phyloP scores from a whole-genome alignment of 768 basidiomycete species.

The Myochromella boudieri region DNA sequence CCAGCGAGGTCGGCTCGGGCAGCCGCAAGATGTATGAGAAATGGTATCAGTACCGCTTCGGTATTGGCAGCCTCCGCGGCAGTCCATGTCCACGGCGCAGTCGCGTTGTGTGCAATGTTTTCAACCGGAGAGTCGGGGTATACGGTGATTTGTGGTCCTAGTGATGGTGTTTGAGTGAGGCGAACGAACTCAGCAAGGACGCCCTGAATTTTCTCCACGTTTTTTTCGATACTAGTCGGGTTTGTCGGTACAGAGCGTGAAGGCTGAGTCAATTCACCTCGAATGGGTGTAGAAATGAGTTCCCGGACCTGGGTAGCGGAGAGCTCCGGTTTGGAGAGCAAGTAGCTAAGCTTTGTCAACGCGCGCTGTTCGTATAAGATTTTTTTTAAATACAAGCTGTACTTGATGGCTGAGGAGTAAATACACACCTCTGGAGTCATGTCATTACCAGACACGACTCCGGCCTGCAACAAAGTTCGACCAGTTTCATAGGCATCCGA shows the following conservation, averaged over 20 bases:
- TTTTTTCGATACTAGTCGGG: conserved; percentile 40
- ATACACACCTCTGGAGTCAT: conserved; percentile 89
- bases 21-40: conserved; percentile 77
- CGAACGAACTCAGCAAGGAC: conserved; percentile 70
- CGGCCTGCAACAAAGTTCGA: conserved; percentile 62
- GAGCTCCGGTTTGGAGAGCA: conserved; percentile 85
- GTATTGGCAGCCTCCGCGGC: conserved; percentile 71
- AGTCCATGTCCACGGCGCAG: conserved; percentile 78
- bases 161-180: conserved; percentile 44
- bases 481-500: conserved; percentile 84
- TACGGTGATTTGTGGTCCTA: conserved; percentile 33
- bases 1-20: conserved; percentile 66
- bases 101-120: conserved; percentile 38
- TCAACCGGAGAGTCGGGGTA: conserved; percentile 38
- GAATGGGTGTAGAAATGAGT: conserved; percentile 75
- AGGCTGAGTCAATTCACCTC: conserved; percentile 80
- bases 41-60: conserved; percentile 71
- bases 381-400: too few species aligned
- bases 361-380: too few species aligned
- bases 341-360: conserved; percentile 85
- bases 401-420: too few species aligned
- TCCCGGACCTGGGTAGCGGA: conserved; percentile 65
- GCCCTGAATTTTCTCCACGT: conserved; percentile 60
- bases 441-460: conserved; percentile 83
- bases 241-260: conserved; percentile 42